Evolutionary conservation across 768 basidiomycete species (phyloP), one percentile per base, ranked within the genome.

Genomic region (Boletus speciosus): DNA sequence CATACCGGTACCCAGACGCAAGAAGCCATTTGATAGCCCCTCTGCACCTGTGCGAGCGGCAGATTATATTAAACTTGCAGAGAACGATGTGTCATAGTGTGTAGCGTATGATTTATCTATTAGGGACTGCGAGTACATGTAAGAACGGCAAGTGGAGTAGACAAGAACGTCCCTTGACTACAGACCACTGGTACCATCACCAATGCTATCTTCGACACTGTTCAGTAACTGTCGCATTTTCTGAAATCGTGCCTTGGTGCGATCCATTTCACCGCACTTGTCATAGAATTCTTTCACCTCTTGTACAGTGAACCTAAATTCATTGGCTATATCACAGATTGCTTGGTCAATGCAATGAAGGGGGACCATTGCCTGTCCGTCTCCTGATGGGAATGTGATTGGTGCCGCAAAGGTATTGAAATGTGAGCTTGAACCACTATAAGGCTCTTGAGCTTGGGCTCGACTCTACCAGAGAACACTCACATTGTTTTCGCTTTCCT

Each of bases 271-370:
- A 14, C 85, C 84, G 54, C 79, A 85, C 56, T 77, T 81, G 62
- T 89, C 85, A 56, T 90, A 90, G 65, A 82, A 88, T 62, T 86
- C 87, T 63, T 85, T 80, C 14, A 92, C 88, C 69, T 92, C 90
- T 57, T 85, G 84, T 1, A 82, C 66, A 1, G 87, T 87, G 66
- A 92, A 92, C 47, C 83, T 76, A 61, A 75, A 86, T 36, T 88
- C 82, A 35, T 68, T 73, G 7, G 89, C 88, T 59, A 92, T 90
- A 31, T 84, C 81, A 31, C 71, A 69, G 37, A 92, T 78, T 11
- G 74, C 78, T 61, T 81, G 81, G 59, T 90, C 86, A 29, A 90
- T 78, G 42, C 86, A 80, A 65, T 88, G 86, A 43, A 88, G 67
- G 39, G 56, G 56, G 27, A 43, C 16, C 8, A 34, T 29, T 27